A percentile compares a stretch with the other conserved stretches of the same genome.
These are phyloP conservation scores for Pseudocercospora fuligena DNA, from an alignment of 2,329 filamentous ascomycete genomes.

Conservation along the genomic window DNA sequence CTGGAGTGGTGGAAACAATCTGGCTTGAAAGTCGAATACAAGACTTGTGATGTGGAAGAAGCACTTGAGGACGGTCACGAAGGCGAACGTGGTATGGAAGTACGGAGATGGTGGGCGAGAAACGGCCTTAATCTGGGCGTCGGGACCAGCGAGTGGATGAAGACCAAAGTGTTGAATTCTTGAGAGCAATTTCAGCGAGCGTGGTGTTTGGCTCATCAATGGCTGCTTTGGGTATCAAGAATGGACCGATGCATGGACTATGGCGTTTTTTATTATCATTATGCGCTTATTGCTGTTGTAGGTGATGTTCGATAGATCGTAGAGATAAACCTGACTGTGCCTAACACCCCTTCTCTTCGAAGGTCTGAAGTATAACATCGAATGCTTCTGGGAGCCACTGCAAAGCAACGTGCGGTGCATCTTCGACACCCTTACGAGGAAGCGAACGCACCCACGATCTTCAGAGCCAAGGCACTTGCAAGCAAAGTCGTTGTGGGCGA, in stretches of 20 bases:
- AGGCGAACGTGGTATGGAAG: conserved; percentile 68
- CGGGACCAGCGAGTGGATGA: conserved; percentile 88
- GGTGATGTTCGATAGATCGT: background rate
- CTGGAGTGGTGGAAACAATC: conserved; percentile 91
- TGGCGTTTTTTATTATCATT: background rate
- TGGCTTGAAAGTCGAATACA: conserved; percentile 82
- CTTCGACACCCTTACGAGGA: too few species aligned
- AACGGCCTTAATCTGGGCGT: conserved; percentile 83
- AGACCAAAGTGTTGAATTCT: conserved; percentile 67
- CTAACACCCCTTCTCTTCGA: too few species aligned
- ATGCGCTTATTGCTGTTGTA: background rate
- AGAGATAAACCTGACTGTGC: background rate
- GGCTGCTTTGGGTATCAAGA: background rate
- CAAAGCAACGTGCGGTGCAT: too few species aligned
- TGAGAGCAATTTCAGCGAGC: conserved; percentile 26
- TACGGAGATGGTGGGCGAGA: conserved; percentile 84
- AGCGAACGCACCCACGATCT: too few species aligned
- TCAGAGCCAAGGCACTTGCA: too few species aligned
- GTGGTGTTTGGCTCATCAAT: conserved; percentile 19
- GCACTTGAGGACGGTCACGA: conserved; percentile 85
- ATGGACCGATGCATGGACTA: background rate
- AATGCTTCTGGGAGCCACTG: too few species aligned
- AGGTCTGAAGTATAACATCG: too few species aligned
- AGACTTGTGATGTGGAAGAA: conserved; percentile 94
- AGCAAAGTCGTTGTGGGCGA: too few species aligned